Base-by-base conservation (phyloP, 169 alveolate genomes). In the Plasmodium knowlesi region DNA sequence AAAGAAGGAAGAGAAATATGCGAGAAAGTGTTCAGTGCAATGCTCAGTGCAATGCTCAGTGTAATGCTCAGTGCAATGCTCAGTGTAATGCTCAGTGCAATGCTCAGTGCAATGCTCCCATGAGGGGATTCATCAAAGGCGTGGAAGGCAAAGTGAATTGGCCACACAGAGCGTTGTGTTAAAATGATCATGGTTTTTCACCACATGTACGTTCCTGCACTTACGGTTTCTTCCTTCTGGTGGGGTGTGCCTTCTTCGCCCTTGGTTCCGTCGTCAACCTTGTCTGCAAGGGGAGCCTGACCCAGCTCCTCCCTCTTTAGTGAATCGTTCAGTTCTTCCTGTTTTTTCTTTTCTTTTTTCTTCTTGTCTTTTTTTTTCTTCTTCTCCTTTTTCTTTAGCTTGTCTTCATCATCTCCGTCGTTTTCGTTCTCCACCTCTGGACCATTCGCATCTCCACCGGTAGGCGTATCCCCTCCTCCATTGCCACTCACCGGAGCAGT, bases 331-430 rank as follows among this genome's bases (percentile, higher is more conserved):
- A 28, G 67, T 32, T 82, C 80, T 32, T 67, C 83, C 8, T 37
- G 43, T 14, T 41, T 37, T 37, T 67, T 70, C 25, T 84, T 83
- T 28, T 57, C 54, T n/a, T 46, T 46, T 46, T 46, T 46, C 57
- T 46, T 46, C 30, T 82, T 22, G 2, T 46, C 37, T 53, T 80
- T 57, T 28, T 84, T 43, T 71, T 41, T 80, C 16, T 84, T 84
- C 37, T 84, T 84, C 54, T 84, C 78, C 78, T 84, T 84, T 72
- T 84, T 84, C 78, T 84, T 84, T 16, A 70, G 54, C 53, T 72
- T 84, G 30, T 72, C 83, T 12, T 71, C 53, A 43, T 84, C 72
- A 14, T 72, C 76, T 16, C 39, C 16, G n/a, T 84, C 92, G 32
- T 32, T 41, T 16, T 78, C 71, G 14, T 46, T 46, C 4, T 46